Conservation (phyloP, 176 grass and related monocot species). For the Eragrostis curvula region DNA sequence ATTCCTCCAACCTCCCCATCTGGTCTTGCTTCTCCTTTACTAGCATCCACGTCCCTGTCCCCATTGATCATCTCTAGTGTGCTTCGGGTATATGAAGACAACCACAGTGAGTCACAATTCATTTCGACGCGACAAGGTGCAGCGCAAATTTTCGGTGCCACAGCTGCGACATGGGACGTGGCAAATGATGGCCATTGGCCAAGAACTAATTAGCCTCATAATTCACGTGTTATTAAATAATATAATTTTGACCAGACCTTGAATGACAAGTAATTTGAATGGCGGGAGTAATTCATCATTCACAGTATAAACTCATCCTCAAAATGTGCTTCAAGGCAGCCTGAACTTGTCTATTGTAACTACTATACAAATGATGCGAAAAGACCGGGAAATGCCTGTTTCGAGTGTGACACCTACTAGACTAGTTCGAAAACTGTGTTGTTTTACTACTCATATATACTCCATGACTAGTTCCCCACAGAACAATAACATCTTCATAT, state of each 20-base stretch:
- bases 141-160: no score
- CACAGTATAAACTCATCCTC: background rate
- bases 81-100: no score
- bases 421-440: slow-evolving; percentile 32
- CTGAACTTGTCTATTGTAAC: background rate
- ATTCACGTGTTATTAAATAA: no score
- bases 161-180: no score
- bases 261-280: no score
- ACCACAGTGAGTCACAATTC: no score
- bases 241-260: no score
- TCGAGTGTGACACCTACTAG: background rate
- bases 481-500: slow-evolving; percentile 25
- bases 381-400: slow-evolving; percentile 1
- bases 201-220: no score
- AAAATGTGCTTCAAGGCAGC: background rate
- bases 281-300: background rate
- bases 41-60: slow-evolving; percentile 36
- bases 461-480: slow-evolving; percentile 18
- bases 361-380: background rate
- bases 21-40: slow-evolving; percentile 54
- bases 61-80: slow-evolving; percentile 29
- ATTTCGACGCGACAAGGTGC: no score
- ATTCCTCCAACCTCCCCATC: slow-evolving; percentile 60
- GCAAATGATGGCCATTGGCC: no score
- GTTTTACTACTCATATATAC: slow-evolving; percentile 28